Evolutionary conservation across 1,284 basidiomycete genomes (phyloP), one percentile per base, ranked within the genome.

Genomic region (Ganoderma lucidum): DNA sequence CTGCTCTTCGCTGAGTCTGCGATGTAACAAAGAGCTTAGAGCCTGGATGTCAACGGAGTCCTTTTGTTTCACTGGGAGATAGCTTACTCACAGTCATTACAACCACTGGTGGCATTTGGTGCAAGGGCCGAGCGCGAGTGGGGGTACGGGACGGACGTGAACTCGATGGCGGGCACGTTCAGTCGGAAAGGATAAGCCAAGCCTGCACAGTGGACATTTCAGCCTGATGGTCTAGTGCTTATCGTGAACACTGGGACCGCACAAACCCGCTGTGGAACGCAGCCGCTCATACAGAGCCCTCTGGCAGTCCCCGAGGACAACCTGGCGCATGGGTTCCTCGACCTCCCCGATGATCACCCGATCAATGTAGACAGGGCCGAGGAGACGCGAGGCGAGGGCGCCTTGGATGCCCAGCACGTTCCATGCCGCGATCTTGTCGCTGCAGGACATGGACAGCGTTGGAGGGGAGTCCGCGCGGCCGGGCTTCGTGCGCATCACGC

Each of bases 361-460:
- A 62, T 82, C 80, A 15, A 96, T 80, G 75, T 93, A 94, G 3
- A 96, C 67, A 0, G 93, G 92, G 1, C 79, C 71, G 19, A 95
- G 79, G 32, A 93, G 78, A 1, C 76, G 78, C 0, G 89, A 86
- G 1, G 88, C 85, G 58, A 97, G 80, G 0, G 92, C 91, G 3
- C 96, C 96, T 77, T 96, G 95, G n/a, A 96, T 83, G 0, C 96
- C 96, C 1, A 95, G 80, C 0, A 92, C 87, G 70, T 84, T 88
- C 94, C 95, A 98, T 1, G 85, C 80, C 0, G 94, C 94, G 56
- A 98, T 91, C 81, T 98, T 98, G 80, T 98, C 96, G 73, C 93
- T 95, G 80, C 96, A 97, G 0, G 93, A 93, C 89, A 97, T 93
- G 73, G 87, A 95, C 1, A 87, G 80, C 1, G 96, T 94, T 0